Conservation (phyloP, 495 filamentous ascomycete species). For the Poronia punctata region DNA sequence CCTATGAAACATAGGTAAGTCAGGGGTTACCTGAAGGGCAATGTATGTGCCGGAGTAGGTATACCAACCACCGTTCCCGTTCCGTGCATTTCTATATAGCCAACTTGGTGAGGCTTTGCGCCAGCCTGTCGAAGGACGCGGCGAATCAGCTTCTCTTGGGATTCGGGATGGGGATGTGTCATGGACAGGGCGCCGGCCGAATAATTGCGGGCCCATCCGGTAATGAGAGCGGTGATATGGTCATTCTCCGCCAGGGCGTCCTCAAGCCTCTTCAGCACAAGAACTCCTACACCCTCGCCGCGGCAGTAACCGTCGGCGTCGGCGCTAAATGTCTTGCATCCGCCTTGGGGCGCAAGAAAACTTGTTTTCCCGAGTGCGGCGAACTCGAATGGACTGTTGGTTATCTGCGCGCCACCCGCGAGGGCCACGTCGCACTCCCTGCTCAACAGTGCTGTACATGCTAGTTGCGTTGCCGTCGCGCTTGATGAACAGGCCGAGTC, state of each 20-base stretch:
- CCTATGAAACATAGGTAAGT: conserved; percentile 13
- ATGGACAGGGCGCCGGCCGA: conserved; percentile 45
- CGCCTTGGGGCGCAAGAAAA: conserved; percentile 20
- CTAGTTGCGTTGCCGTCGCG: conserved; percentile 27
- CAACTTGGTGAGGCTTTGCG: conserved; percentile 51
- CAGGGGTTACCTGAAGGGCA: not conserved
- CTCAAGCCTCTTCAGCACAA: conserved; percentile 42
- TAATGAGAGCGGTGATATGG: conserved; percentile 36
- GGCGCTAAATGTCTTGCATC: conserved; percentile 16
- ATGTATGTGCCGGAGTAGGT: too few species aligned
- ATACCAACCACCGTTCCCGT: conserved; percentile 53
- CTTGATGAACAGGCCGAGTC: conserved; percentile 39
- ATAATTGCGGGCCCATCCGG: conserved; percentile 35
- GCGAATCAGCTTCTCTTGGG: conserved; percentile 54
- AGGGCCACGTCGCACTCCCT: conserved; percentile 59
- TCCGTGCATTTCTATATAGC: conserved; percentile 67
- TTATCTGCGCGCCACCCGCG: conserved; percentile 55
- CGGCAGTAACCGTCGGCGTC: conserved; percentile 52
- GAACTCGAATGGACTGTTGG: conserved; percentile 64
- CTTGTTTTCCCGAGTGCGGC: conserved; percentile 43
- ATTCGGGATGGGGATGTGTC: conserved; percentile 53
- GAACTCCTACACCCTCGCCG: conserved; percentile 41
- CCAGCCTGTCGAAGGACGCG: conserved; percentile 51
- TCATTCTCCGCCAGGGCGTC: conserved; percentile 45
- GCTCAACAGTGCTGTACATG: conserved; percentile 58